Base-by-base conservation (phyloP, 2,329 filamentous ascomycete species). In the Atkinsonella hypoxylon region DNA sequence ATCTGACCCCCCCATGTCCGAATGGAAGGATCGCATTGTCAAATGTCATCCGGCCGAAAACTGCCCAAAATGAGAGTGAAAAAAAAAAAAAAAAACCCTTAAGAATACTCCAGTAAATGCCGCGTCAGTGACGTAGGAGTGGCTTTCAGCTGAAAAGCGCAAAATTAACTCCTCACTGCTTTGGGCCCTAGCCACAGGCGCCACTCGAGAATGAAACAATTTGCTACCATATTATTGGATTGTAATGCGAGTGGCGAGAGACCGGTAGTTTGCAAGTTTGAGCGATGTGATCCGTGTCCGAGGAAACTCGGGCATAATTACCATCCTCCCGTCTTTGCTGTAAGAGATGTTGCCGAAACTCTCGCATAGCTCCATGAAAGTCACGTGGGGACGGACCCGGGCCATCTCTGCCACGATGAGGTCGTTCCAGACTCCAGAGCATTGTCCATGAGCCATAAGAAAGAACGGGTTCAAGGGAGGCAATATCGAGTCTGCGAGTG, bases 401-500 rank as follows among this genome's bases (percentile, higher is more conserved):
- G 73, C 70, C 49, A 89, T 73, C 51, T 79, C 74, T 22, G 75
- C 68, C 10, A 88, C 67, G 44, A 89, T 87, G 8, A 69, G 63
- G 9, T 84, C 78, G 61, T 81, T 88, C 85, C 85, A 89, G 2
- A 89, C 75, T 5, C 85, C 85, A 1, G 78, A 81, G 58, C 81
- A 85, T 58, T 71, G 67, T 38, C 77, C 76, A 45, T 80, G 71
- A 34, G 74, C 69, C 41, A 88, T 67, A 51, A 83, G 69, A 61
- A 88, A 89, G 60, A 83, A 87, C 0, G 85, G 85, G 58, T 89
- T 88, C 4, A 88, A 67, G 1, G 82, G 77, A 3, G 83, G 84
- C 13, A 84, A 74, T 2, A 82, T 78, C 2, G 83, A 86, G 61
- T 89, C 85, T 82, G 11, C 9, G 36, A 44, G 10, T 6, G 15